Percentiles rank a stretch among this genome's conserved stretches.
Conservation (phyloP, 352 stramenopile genomes). For the Pythium dissimile region DNA sequence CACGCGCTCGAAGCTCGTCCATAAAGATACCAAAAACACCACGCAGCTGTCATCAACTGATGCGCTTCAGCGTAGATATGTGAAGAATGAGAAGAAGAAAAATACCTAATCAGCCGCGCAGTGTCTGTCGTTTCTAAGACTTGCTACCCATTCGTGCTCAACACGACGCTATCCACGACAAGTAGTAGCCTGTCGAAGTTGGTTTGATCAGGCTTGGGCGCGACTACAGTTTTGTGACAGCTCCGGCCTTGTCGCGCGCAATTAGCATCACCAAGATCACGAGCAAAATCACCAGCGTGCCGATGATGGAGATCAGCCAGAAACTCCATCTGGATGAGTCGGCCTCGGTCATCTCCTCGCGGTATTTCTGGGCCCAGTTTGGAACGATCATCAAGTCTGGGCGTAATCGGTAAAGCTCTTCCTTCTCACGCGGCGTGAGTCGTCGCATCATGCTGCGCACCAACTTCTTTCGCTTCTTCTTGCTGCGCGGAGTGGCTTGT, state of each 20-base stretch:
- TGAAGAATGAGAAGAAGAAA: slow-evolving; percentile 10
- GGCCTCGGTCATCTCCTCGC: slow-evolving; percentile 71
- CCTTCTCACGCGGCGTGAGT: slow-evolving; percentile 76
- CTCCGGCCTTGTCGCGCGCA: slow-evolving; percentile 41
- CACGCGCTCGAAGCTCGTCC: background rate
- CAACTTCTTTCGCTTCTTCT: slow-evolving; percentile 83
- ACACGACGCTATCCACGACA: no score
- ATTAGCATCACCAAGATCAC: slow-evolving; percentile 80
- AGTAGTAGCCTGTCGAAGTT: background rate
- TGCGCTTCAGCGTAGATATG: no score
- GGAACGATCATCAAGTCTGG: slow-evolving; percentile 86
- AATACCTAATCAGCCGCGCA: no score
- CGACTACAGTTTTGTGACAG: background rate
- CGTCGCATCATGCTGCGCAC: slow-evolving; percentile 74
- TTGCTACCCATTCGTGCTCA: no score
- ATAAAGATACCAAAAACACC: slow-evolving; percentile 28
- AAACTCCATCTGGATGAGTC: slow-evolving; percentile 70
- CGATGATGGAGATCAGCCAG: slow-evolving; percentile 77
- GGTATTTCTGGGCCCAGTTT: slow-evolving; percentile 88
- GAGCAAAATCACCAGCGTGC: slow-evolving; percentile 59
- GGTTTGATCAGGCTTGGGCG: background rate
- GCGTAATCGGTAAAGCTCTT: slow-evolving; percentile 77
- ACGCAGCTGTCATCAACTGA: no score
- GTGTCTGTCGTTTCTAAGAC: no score
- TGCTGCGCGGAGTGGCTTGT: slow-evolving; percentile 56